These are phyloP conservation scores for Cercospora zeina DNA, from an alignment of 2,329 filamentous ascomycete species.

Conservation along the genomic window DNA sequence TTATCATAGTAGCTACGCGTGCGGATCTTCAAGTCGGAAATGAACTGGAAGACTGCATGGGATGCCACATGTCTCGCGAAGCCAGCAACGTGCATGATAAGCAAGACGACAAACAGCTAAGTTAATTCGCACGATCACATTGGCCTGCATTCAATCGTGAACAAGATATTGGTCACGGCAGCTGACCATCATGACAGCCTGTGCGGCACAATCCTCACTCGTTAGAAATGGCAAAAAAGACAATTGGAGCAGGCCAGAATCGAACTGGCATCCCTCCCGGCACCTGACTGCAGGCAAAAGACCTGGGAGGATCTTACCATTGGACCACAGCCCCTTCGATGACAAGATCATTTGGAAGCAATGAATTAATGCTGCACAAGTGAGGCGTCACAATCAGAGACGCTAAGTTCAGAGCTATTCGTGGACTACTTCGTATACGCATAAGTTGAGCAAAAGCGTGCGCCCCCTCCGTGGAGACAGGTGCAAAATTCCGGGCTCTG, in stretches of 20 bases:
- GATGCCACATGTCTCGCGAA: not conserved
- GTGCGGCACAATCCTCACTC: not conserved
- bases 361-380: not conserved
- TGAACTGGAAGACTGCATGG: not conserved
- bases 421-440: too few species aligned
- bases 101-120: not conserved
- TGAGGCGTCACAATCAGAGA: too few species aligned
- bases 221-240: not conserved
- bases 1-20: not conserved
- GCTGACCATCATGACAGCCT: not conserved
- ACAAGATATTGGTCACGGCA: not conserved
- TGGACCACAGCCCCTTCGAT: not conserved
- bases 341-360: not conserved
- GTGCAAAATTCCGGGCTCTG: too few species aligned
- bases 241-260: not conserved
- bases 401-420: too few species aligned
- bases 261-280: not conserved
- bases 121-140: too few species aligned
- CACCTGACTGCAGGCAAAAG: not conserved
- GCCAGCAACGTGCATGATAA: not conserved
- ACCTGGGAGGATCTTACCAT: not conserved
- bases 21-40: not conserved
- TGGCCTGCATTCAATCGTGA: too few species aligned
- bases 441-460: too few species aligned
- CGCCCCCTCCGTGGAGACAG: too few species aligned